A percentile compares a stretch with the other conserved stretches of the same genome.
phyloP scores from a whole-genome alignment of 2,329 filamentous ascomycete species.

The Beauveria caledonica region DNA sequence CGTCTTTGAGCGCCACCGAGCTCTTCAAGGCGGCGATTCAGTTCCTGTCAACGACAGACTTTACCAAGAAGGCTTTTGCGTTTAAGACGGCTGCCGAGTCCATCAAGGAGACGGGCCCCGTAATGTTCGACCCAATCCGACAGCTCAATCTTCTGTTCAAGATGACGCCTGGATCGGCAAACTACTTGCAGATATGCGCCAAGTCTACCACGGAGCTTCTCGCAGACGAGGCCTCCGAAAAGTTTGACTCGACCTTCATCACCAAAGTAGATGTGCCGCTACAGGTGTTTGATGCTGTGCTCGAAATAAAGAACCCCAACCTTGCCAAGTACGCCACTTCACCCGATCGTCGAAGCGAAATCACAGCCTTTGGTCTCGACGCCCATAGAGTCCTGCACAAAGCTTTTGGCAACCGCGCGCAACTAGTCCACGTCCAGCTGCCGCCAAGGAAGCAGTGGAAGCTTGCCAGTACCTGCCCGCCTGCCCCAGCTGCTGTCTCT shows the following conservation, averaged over 20 bases:
- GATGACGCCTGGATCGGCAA: constrained; percentile 80
- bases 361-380: constrained; percentile 42
- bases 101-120: constrained; percentile 45
- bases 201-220: constrained; percentile 65
- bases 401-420: constrained; percentile 68
- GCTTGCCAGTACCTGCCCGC: constrained; percentile 17
- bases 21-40: constrained; percentile 93
- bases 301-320: constrained; percentile 28
- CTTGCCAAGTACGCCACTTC: constrained; percentile 21
- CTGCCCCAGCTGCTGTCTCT: constrained; percentile 34
- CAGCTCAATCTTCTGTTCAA: constrained; percentile 82
- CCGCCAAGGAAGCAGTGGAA: constrained; percentile 25
- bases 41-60: constrained; percentile 67
- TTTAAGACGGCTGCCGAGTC: constrained; percentile 30
- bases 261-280: constrained; percentile 45
- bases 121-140: constrained; percentile 69
- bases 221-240: constrained; percentile 63
- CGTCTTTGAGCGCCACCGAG: constrained; percentile 81
- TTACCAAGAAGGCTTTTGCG: constrained; percentile 57
- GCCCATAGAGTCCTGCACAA: constrained; percentile 57
- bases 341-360: constrained; percentile 33
- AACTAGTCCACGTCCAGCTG: constrained; percentile 53
- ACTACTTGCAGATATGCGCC: constrained; percentile 64
- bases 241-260: constrained; percentile 83
- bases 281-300: constrained; percentile 45